phyloP scores from a whole-genome alignment of 2,329 filamentous ascomycete genomes.

The Capronia epimyces region DNA sequence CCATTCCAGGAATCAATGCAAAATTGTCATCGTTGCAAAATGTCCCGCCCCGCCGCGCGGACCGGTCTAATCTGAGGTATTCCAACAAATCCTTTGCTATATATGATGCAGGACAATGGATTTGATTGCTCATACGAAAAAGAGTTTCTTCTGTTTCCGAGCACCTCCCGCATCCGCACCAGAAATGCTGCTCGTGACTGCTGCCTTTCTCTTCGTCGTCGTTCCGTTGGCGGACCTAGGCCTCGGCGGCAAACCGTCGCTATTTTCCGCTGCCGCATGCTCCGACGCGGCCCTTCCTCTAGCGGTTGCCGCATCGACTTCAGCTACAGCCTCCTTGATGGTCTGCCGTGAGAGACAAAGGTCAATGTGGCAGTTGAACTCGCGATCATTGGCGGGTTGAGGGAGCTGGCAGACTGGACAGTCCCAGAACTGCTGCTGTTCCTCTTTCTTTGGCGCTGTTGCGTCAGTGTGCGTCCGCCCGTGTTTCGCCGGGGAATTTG shows the following conservation, averaged over 20 bases:
- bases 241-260: neutral
- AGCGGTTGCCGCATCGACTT: constrained; percentile 6
- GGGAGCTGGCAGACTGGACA: constrained; percentile 83
- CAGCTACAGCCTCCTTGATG: constrained; percentile 70
- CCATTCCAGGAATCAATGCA: too few species aligned
- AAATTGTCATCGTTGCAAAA: too few species aligned
- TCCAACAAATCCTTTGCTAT: too few species aligned
- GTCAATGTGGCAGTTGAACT: constrained; percentile 90
- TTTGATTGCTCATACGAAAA: neutral
- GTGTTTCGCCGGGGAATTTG: constrained; percentile 22
- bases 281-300: constrained; percentile 9
- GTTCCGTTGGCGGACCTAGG: neutral
- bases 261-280: neutral
- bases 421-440: constrained; percentile 54
- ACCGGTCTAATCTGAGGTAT: too few species aligned
- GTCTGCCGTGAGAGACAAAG: constrained; percentile 79
- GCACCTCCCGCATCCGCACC: neutral
- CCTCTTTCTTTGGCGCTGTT: neutral
- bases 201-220: neutral
- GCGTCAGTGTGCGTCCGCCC: constrained; percentile 12
- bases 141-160: constrained; percentile 1
- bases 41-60: too few species aligned
- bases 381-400: constrained; percentile 69
- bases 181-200: neutral
- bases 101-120: neutral